Percentiles rank a stretch among this genome's conserved stretches.
Evolutionary conservation across 139 green algal species (phyloP).

Genomic region (Chlamydomonas incerta): DNA sequence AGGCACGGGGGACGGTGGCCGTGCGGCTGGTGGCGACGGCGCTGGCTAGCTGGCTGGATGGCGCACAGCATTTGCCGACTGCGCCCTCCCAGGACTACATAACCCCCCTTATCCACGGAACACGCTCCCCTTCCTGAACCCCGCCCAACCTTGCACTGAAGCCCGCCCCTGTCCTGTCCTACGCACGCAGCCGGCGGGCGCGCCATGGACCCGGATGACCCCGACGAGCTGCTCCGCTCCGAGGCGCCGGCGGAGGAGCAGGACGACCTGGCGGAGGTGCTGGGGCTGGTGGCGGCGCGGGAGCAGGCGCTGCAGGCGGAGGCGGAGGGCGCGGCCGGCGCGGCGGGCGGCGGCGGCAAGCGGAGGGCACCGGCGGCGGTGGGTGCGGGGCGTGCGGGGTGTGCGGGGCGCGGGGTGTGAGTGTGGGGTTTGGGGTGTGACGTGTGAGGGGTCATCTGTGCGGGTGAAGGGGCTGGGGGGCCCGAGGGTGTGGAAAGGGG

Average conservation of each 20-base stretch:
- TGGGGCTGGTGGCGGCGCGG: slow-evolving; percentile 8
- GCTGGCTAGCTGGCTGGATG: too few relatives aligned
- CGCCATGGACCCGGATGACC: slow-evolving; percentile 21
- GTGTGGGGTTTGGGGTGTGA: neutral
- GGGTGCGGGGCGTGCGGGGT: neutral
- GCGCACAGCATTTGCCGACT: too few relatives aligned
- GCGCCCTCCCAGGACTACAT: too few relatives aligned
- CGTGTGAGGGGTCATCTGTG: too few relatives aligned
- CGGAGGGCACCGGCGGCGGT: slow-evolving; percentile 23
- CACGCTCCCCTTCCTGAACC: too few relatives aligned
- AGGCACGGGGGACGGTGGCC: too few relatives aligned
- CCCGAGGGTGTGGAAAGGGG: too few relatives aligned
- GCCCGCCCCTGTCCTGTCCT: too few relatives aligned
- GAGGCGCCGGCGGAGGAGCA: slow-evolving; percentile 7
- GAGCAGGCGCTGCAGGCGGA: slow-evolving; percentile 14
- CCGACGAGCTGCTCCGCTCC: slow-evolving; percentile 4
- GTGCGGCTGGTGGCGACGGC: too few relatives aligned
- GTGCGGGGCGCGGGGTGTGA: neutral
- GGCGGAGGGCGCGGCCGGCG: neutral
- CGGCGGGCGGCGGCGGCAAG: neutral
- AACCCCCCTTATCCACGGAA: too few relatives aligned
- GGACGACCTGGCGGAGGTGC: slow-evolving; percentile 3
- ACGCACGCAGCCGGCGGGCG: neutral
- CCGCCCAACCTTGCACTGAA: too few relatives aligned
- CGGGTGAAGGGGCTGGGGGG: too few relatives aligned